Percentiles rank a stretch among this genome's conserved stretches.
These are phyloP conservation scores for Alternaria rosae DNA, from an alignment of 2,329 filamentous ascomycete genomes.

Conservation along the genomic window DNA sequence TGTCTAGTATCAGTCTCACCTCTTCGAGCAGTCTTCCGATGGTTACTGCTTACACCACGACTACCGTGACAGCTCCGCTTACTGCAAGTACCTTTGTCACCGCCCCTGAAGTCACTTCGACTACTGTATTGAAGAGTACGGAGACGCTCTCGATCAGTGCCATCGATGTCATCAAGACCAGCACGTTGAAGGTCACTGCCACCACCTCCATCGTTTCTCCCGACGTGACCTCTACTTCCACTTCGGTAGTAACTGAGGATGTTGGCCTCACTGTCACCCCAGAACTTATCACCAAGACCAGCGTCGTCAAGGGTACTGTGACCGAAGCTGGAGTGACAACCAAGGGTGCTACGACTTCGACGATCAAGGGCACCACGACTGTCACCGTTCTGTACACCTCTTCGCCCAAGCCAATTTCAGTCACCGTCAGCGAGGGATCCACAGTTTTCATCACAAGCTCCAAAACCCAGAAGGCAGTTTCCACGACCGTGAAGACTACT, in stretches of 20 bases:
- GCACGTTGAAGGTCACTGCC: slow-evolving; percentile 27
- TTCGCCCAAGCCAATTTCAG: slow-evolving; percentile 36
- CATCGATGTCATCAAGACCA: slow-evolving; percentile 17
- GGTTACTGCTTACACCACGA: slow-evolving; percentile 25
- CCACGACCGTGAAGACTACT: slow-evolving; percentile 20
- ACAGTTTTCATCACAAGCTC: slow-evolving; percentile 24
- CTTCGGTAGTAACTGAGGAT: slow-evolving; percentile 34
- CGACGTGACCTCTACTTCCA: slow-evolving; percentile 29
- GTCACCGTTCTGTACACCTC: slow-evolving; percentile 30
- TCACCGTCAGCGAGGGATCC: slow-evolving; percentile 28
- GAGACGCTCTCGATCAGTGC: slow-evolving; percentile 21
- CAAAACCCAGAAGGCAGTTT: slow-evolving; percentile 20
- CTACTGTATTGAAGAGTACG: slow-evolving; percentile 24
- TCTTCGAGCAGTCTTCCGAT: slow-evolving; percentile 13
- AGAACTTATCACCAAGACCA: slow-evolving; percentile 19
- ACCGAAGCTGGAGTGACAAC: slow-evolving; percentile 24
- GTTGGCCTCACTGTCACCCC: slow-evolving; percentile 29
- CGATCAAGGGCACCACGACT: slow-evolving; percentile 23
- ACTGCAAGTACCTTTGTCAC: slow-evolving; percentile 25
- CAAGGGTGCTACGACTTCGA: slow-evolving; percentile 24
- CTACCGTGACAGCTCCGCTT: slow-evolving; percentile 25
- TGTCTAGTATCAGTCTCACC: neutral
- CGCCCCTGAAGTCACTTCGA: slow-evolving; percentile 32
- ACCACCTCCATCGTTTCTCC: slow-evolving; percentile 38
- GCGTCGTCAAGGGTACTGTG: slow-evolving; percentile 20